A percentile compares a stretch with the other conserved stretches of the same genome.
Conservation (phyloP, 768 basidiomycete genomes). For the Russula virescens region DNA sequence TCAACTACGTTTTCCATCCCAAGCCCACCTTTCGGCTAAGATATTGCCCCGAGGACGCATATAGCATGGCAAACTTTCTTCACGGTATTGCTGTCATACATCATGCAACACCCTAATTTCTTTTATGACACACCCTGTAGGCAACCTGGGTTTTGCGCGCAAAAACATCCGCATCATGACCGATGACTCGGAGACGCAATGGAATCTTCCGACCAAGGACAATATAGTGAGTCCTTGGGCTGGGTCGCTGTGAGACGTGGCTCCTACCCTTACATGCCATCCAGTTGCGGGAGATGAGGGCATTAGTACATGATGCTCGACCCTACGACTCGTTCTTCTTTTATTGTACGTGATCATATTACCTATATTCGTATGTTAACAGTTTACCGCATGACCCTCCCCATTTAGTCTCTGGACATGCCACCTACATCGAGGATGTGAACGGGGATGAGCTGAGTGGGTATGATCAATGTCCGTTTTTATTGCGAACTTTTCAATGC, state of each 20-base stretch:
- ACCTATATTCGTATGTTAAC: no score
- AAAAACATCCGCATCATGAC: background rate
- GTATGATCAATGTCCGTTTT: background rate
- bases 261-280: background rate
- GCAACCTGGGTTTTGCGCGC: background rate
- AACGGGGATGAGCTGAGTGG: background rate
- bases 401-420: slow-evolving; percentile 5
- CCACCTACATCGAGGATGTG: background rate
- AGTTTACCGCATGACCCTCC: background rate
- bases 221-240: slow-evolving; percentile 16
- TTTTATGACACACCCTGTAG: background rate
- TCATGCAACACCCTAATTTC: no score
- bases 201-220: background rate
- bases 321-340: background rate
- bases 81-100: background rate
- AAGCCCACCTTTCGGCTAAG: background rate
- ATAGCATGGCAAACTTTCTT: background rate
- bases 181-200: background rate
- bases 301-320: background rate
- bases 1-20: background rate
- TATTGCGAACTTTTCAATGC: background rate
- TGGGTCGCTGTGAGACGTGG: background rate
- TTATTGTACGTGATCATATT: slow-evolving; percentile 1
- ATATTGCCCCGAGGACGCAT: background rate
- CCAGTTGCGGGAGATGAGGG: background rate